Evolutionary conservation across 78 protist species (phyloP), one percentile per base, ranked within the genome.

Genomic region (Dictyostelium intermedium): DNA sequence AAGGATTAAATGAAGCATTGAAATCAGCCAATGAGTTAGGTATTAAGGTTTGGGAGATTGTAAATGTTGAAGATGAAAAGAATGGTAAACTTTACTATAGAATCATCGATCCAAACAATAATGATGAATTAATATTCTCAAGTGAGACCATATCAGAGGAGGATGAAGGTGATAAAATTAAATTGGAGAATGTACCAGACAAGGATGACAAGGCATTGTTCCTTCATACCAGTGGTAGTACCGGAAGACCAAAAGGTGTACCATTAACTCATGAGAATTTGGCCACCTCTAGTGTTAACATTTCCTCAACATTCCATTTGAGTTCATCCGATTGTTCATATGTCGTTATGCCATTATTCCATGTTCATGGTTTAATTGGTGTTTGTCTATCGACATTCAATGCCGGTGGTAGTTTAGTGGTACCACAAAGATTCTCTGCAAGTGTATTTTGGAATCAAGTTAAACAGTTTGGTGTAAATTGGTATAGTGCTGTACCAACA

Each of bases 401-500:
- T 63, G 45, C 93, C 9, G 98, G 98, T 53, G 97, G 84, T 27
- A 18, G 87, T 4, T 82, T 95, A 23, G 94, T 84, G 6, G 45
- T 91, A 4, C 97, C 97, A 45, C n/a, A 16, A 16, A 78, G 60
- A 25, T 97, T 97, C 87, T 78, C 91, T 39, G 97, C 98, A 25
- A 14, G 43, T 6, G 78, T 30, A 37, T 97, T 97, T 84, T 97
- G 98, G 97, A 25, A 23, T 3, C 79, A 81, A 27, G 35, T 96
- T 39, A 85, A 84, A 34, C 89, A 91, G 34, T 61, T 60, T 72
- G 35, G 61, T 1, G 76, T 81, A 14, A 96, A 84, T 18, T 97
- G 98, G 98, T 97, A 96, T 79, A 86, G 95, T 30, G 98, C 98
- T 3, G 98, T 97, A 10, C 97, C 98, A 50, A 96, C 98, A 35